Evolutionary conservation across 1,139 yeast genomes (phyloP), one percentile per base, ranked within the genome.

Genomic region (Suhomyces bolitotheri): DNA sequence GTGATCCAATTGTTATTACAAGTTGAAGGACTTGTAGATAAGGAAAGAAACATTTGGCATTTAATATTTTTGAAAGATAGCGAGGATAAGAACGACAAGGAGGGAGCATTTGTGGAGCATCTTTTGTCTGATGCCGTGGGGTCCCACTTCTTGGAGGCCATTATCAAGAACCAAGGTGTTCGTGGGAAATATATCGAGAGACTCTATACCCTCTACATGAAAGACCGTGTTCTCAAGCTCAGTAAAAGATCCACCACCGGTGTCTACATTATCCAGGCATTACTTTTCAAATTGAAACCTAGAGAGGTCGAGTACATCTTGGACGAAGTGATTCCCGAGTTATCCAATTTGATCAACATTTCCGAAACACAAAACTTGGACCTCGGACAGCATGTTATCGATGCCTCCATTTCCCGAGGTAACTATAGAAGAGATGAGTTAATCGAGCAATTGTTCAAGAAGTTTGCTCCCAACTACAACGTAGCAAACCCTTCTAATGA

Each of bases 61-160:
- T 58, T 62, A 32, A 56, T 76, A 7, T 76, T 78, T 56, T 56
- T 64, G 39, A 50, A 56, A 36, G 70, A 66, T 22, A 60, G 61
- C 8, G 75, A 67, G 8, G 80, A 67, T 16, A 73, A 65, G 36
- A 81, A 82, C 39, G 47, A 78, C 0, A 76, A 80, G 39, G 96
- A 89, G 56, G 89, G 78, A 45, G 78, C 92, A 1, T 89, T 84
- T 57, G 82, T 89, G 25, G 96, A 89, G 55, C 85, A 85, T 54
- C 68, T 90, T 39, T 64, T 90, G 33, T 81, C 94, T 5, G 96
- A 90, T 53, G 72, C 95, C 1, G 88, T 89, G 11, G 98, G 97
- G 1, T 83, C 95, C 1, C 97, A 89, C 61, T 89, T 90, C 64
- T 67, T 90, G 27, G 90, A 90, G 59, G 73, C 82, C 13, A 74